Evolutionary conservation across 768 basidiomycete species (phyloP).

Genomic region (Lactarius trivialis): DNA sequence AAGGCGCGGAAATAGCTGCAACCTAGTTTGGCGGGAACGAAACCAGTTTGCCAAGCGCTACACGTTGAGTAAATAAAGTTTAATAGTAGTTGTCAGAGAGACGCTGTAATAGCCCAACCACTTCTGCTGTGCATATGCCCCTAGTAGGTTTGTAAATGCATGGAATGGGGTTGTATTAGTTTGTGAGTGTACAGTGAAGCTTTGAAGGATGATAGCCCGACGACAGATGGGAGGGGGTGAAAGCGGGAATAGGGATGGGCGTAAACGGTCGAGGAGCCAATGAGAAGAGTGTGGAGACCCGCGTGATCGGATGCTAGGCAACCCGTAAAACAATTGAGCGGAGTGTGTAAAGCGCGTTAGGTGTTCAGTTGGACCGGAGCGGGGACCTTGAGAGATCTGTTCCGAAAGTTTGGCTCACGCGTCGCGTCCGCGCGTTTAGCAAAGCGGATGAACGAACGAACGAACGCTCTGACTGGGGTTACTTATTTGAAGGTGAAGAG

Average conservation of each 20-base stretch:
- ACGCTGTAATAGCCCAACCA: neutral
- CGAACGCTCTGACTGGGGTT: neutral
- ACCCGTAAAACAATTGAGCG: neutral
- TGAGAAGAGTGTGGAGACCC: neutral
- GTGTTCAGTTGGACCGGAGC: neutral
- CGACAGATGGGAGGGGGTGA: neutral
- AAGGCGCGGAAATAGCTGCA: neutral
- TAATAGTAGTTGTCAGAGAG: neutral
- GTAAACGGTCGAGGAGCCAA: neutral
- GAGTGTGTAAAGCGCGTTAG: neutral
- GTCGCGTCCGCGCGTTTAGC: neutral
- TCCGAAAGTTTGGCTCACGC: constrained; percentile 10
- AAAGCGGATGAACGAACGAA: neutral
- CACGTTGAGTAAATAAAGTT: neutral
- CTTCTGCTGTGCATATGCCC: neutral
- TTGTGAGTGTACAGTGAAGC: neutral
- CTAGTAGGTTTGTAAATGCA: neutral
- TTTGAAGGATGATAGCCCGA: neutral
- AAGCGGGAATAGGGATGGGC: neutral
- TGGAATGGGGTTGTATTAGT: neutral
- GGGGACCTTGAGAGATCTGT: neutral
- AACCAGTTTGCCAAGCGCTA: too few species aligned
- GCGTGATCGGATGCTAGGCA: constrained; percentile 9
- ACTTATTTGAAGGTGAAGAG: neutral
- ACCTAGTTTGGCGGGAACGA: neutral